Evolutionary conservation across 768 basidiomycete species (phyloP).

Genomic region (Neoboletus magnificus): DNA sequence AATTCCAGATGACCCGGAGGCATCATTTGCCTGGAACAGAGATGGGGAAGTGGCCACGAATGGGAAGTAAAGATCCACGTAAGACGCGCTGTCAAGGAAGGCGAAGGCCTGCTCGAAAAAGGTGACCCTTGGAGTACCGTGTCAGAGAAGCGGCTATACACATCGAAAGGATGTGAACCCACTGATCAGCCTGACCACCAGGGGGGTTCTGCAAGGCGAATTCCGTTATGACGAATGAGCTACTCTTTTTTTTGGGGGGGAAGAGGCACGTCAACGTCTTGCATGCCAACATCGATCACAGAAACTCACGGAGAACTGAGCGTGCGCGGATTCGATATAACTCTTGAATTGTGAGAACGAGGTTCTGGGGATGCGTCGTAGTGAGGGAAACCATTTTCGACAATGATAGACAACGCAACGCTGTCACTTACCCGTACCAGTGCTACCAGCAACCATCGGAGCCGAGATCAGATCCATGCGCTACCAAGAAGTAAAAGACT

Average conservation of each 20-base stretch:
- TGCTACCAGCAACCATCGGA: conserved; percentile 10
- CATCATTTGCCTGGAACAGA: conserved; percentile 21
- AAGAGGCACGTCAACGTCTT: conserved; percentile 1
- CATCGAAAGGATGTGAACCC: background rate
- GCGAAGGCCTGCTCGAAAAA: conserved; percentile 34
- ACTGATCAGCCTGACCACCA: conserved; percentile 32
- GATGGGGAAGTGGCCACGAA: conserved; percentile 33
- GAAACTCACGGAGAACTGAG: conserved; percentile 25
- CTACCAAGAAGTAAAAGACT: background rate
- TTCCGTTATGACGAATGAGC: conserved; percentile 28
- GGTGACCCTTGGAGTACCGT: conserved; percentile 16
- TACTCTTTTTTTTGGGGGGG: conserved; percentile 11
- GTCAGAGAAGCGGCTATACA: background rate
- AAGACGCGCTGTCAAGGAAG: conserved; percentile 32
- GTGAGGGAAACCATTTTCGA: background rate
- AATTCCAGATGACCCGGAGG: conserved; percentile 3
- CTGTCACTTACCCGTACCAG: conserved; percentile 27
- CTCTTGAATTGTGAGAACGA: conserved; percentile 26
- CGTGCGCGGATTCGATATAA: conserved; percentile 25
- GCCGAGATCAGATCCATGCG: background rate
- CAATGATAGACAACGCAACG: background rate
- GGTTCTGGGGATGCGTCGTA: conserved; percentile 8
- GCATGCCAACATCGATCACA: background rate
- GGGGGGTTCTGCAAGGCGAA: conserved; percentile 32
- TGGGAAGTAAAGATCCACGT: conserved; percentile 35